Conservation (phyloP, 805 yeast species). For the Zygosaccharomyces lentus region DNA sequence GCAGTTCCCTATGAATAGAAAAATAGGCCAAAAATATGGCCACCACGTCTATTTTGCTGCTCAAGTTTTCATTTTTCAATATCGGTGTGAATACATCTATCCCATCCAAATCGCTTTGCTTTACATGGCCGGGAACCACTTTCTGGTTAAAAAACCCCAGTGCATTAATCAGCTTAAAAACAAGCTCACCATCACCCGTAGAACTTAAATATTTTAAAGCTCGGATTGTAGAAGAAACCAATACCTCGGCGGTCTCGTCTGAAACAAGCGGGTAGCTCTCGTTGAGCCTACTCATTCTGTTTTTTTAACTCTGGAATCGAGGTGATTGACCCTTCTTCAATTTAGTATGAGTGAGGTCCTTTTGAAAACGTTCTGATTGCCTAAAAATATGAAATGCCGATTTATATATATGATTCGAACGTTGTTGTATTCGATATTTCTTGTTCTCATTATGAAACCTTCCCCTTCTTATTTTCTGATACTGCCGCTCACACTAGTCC, state of each 20-base stretch:
- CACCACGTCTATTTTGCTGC: slow-evolving; percentile 13
- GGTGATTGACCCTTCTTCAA: neutral
- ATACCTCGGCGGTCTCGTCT: slow-evolving; percentile 4
- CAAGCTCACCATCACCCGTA: slow-evolving; percentile 2
- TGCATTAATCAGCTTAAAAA: slow-evolving; percentile 10
- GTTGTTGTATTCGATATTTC: neutral
- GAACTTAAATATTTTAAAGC: slow-evolving; percentile 6
- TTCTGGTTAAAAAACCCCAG: slow-evolving; percentile 5
- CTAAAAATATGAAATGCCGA: neutral
- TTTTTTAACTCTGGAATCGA: neutral
- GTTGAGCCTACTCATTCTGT: slow-evolving; percentile 2
- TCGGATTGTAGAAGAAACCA: slow-evolving; percentile 7
- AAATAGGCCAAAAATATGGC: slow-evolving; percentile 24
- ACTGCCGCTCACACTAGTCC: slow-evolving; percentile 6
- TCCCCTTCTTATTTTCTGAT: neutral
- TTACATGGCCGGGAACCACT: slow-evolving; percentile 4
- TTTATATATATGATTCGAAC: neutral
- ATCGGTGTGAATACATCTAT: slow-evolving; percentile 17
- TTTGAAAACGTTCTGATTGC: neutral
- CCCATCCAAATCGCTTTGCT: slow-evolving; percentile 2
- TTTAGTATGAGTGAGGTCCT: neutral
- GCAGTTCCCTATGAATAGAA: slow-evolving; percentile 17
- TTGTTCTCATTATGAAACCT: slow-evolving; percentile 4
- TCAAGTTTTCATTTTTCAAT: slow-evolving; percentile 5
- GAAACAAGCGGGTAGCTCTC: slow-evolving; percentile 4